phyloP scores from a whole-genome alignment of 768 basidiomycete species.

The Podaxis mareebaensis region DNA sequence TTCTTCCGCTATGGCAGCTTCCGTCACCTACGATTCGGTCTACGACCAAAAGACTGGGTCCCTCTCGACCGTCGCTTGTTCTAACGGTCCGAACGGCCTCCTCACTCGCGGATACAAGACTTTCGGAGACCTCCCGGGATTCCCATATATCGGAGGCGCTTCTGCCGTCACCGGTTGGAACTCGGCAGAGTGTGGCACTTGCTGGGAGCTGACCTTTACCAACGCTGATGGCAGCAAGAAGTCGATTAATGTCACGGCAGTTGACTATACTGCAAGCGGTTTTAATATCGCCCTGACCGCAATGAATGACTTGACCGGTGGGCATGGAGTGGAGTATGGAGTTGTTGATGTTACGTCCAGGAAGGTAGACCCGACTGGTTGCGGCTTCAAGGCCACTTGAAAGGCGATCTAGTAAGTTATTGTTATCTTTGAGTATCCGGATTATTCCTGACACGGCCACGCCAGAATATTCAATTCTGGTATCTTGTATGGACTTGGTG shows the following conservation, averaged over 20 bases:
- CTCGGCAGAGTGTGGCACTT: slow-evolving; percentile 56
- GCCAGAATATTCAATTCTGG: not conserved
- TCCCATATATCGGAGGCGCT: slow-evolving; percentile 61
- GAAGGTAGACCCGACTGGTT: slow-evolving; percentile 45
- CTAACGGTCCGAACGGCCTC: slow-evolving; percentile 53
- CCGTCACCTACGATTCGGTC: slow-evolving; percentile 42
- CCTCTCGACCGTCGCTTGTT: slow-evolving; percentile 45
- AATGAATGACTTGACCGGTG: slow-evolving; percentile 55
- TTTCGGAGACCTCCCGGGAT: slow-evolving; percentile 53
- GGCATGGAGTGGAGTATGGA: slow-evolving; percentile 46
- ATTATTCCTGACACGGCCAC: not conserved
- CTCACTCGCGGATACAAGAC: slow-evolving; percentile 44
- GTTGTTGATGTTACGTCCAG: slow-evolving; percentile 42
- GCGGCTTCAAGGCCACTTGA: slow-evolving; percentile 40
- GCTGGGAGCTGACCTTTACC: slow-evolving; percentile 58
- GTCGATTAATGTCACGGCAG: slow-evolving; percentile 49
- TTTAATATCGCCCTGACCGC: slow-evolving; percentile 53
- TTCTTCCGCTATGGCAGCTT: slow-evolving; percentile 25
- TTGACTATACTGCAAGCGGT: slow-evolving; percentile 49
- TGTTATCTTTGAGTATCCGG: not conserved
- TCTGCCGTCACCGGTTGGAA: slow-evolving; percentile 51
- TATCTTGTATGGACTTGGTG: not conserved
- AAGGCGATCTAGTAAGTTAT: not conserved
- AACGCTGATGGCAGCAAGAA: slow-evolving; percentile 27
- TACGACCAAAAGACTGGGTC: slow-evolving; percentile 48